These are phyloP conservation scores for Cinnamomum micranthum DNA, from an alignment of 164 flowering plant genomes.

Conservation along the genomic window DNA sequence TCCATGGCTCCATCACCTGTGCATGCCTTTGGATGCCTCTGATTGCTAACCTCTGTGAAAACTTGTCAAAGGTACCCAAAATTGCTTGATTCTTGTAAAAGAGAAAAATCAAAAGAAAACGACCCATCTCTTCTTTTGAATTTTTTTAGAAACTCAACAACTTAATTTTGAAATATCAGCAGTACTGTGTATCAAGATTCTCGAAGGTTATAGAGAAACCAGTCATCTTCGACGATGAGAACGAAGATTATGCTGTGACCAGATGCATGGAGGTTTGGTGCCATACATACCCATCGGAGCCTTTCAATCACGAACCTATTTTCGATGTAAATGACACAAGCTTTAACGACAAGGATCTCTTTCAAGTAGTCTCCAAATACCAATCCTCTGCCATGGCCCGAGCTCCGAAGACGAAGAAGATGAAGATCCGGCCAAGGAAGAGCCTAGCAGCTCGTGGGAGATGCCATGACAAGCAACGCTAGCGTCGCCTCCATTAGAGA, in stretches of 20 bases:
- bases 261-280: constrained; percentile 75
- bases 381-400: neutral
- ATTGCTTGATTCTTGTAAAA: constrained; percentile 41
- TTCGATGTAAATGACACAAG: neutral
- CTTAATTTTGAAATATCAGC: constrained; percentile 31
- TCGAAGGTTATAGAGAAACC: constrained; percentile 62
- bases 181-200: constrained; percentile 68
- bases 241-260: constrained; percentile 76
- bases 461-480: too few relatives aligned
- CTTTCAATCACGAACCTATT: constrained; percentile 48
- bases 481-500: too few relatives aligned
- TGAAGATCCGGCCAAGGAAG: too few relatives aligned
- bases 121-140: neutral
- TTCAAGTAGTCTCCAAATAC: constrained; percentile 32
- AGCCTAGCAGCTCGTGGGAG: too few relatives aligned
- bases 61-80: constrained; percentile 10
- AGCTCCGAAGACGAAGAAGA: too few relatives aligned
- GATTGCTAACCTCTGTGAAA: constrained; percentile 49
- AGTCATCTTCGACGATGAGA: constrained; percentile 69
- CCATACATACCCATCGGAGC: constrained; percentile 62
- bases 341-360: too few relatives aligned
- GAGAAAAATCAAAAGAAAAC: neutral
- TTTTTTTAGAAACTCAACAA: neutral
- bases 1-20: constrained; percentile 53
- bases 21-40: constrained; percentile 87